These are phyloP conservation scores for Mortierella claussenii DNA, from an alignment of 192 early-diverging fungal species.

Conservation along the genomic window DNA sequence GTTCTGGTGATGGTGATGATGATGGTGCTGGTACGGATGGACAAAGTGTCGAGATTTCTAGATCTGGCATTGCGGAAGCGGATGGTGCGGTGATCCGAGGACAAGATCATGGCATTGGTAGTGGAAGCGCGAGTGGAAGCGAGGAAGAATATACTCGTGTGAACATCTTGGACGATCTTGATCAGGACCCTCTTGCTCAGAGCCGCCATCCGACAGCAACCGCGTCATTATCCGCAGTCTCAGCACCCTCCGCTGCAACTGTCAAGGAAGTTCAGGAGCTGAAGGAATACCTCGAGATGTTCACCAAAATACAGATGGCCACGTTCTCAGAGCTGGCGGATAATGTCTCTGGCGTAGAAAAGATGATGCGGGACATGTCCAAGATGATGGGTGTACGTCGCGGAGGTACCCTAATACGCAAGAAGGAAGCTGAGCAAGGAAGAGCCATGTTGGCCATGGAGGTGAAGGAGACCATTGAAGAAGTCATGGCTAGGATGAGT, in stretches of 20 bases:
- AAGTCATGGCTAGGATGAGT: conserved; percentile 22
- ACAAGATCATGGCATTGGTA: neutral
- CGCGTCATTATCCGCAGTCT: neutral
- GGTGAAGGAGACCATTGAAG: conserved; percentile 45
- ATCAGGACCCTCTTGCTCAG: neutral
- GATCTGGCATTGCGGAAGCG: neutral
- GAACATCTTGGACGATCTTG: conserved; percentile 27
- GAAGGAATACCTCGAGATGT: conserved; percentile 46
- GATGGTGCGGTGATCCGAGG: conserved; percentile 4
- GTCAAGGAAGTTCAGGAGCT: conserved; percentile 23
- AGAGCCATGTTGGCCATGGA: conserved; percentile 39
- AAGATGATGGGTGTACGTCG: conserved; percentile 43
- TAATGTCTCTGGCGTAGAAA: conserved; percentile 41
- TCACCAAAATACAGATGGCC: conserved; percentile 47
- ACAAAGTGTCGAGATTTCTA: neutral
- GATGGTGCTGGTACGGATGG: neutral
- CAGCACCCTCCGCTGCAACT: neutral
- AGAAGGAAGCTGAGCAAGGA: conserved; percentile 33
- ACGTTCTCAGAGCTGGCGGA: conserved; percentile 45
- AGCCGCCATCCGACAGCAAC: neutral
- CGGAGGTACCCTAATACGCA: conserved; percentile 34
- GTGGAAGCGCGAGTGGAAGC: neutral
- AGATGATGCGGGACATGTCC: conserved; percentile 53
- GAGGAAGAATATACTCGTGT: conserved; percentile 27
- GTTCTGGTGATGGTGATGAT: neutral